These are phyloP conservation scores for Viola pubescens DNA, from an alignment of 441 rosid genomes.

Conservation along the genomic window DNA sequence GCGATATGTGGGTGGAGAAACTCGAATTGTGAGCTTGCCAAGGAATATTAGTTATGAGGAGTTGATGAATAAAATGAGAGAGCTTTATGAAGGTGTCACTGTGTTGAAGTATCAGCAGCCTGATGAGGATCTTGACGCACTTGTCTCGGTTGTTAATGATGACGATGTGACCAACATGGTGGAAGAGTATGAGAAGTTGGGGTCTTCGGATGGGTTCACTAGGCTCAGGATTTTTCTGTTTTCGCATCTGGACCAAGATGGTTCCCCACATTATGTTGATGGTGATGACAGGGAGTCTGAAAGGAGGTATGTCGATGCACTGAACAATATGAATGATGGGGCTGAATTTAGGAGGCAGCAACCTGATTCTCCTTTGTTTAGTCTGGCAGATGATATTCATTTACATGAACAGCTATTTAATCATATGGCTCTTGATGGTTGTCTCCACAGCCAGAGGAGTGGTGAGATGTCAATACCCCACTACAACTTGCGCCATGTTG, in stretches of 20 bases:
- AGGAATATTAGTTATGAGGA: constrained; percentile 69
- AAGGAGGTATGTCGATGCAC: constrained; percentile 93
- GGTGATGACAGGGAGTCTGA: constrained; percentile 82
- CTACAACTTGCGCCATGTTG: constrained; percentile 58
- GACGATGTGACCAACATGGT: constrained; percentile 93
- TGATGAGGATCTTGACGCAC: constrained; percentile 97
- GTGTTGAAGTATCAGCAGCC: constrained; percentile 94
- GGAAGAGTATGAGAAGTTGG: constrained; percentile 98
- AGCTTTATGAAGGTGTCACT: constrained; percentile 70
- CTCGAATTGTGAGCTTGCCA: constrained; percentile 68
- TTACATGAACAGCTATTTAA: constrained; percentile 54
- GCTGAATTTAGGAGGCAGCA: constrained; percentile 55
- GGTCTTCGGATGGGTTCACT: constrained; percentile 83
- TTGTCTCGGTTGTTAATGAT: constrained; percentile 90
- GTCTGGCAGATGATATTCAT: constrained; percentile 46
- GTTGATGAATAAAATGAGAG: constrained; percentile 79
- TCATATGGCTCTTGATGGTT: constrained; percentile 47
- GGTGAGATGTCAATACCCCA: constrained; percentile 45
- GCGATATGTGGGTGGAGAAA: constrained; percentile 95
- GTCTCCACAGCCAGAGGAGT: constrained; percentile 45
- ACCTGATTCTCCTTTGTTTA: constrained; percentile 49
- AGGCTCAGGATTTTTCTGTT: constrained; percentile 91
- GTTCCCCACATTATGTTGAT: constrained; percentile 50
- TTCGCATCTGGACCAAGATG: constrained; percentile 61
- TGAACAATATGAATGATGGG: constrained; percentile 71